A percentile compares a stretch with the other conserved stretches of the same genome.
These are phyloP conservation scores for Cryptomeria japonica DNA, from an alignment of 75 land plant genomes.

Conservation along the genomic window DNA sequence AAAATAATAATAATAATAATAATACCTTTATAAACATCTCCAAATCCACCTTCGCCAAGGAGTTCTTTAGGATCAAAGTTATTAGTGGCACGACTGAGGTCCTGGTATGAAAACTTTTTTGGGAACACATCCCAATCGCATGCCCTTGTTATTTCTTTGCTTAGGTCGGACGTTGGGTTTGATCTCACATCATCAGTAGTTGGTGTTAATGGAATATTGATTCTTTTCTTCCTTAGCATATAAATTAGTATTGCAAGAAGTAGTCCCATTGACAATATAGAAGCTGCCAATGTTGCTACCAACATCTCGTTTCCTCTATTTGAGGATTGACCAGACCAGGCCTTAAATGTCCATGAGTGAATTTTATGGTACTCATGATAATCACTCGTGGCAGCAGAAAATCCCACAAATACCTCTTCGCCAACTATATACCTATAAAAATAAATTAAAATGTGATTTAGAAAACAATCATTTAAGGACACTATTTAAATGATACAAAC, in stretches of 20 bases:
- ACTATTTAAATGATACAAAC: too few relatives aligned
- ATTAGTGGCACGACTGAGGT: background rate
- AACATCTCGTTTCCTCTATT: background rate
- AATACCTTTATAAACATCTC: constrained; percentile 8
- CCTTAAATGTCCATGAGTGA: background rate
- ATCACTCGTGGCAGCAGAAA: background rate
- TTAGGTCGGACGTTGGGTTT: background rate
- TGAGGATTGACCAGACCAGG: background rate
- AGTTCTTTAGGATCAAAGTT: background rate
- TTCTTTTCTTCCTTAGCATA: background rate
- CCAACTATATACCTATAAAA: background rate
- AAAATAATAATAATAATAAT: background rate
- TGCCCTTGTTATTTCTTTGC: background rate
- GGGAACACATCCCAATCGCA: constrained; percentile 2
- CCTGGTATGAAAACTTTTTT: background rate
- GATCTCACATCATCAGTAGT: background rate
- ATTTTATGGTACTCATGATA: background rate
- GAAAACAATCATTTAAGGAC: too few relatives aligned
- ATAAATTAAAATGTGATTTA: too few relatives aligned
- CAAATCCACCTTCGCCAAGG: constrained; percentile 12
- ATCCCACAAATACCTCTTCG: background rate
- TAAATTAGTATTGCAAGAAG: background rate
- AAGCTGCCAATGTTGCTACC: background rate
- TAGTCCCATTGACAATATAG: background rate
- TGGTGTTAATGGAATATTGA: background rate